Base-by-base conservation (phyloP, 2,329 filamentous ascomycete genomes). In the Bertia moriformis region DNA sequence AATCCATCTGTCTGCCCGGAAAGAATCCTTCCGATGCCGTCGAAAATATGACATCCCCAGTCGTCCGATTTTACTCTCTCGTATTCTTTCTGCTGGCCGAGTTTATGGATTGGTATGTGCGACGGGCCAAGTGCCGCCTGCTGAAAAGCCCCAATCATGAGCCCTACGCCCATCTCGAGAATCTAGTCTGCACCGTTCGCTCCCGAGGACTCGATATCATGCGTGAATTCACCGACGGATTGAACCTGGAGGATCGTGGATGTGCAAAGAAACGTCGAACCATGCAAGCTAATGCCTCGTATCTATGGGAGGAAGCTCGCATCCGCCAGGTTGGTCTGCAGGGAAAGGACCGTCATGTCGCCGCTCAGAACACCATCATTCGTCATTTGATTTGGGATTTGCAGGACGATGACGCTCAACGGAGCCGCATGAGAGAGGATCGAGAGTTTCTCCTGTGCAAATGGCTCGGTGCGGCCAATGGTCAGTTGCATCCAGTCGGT, bases 371-470 rank as follows among this genome's bases (percentile, higher is more conserved):
- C 18, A 54, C 55, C 14, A 47, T 57, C 20, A 56, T 51, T 3
- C 51, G 54, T 10, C 55, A 54, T 18, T 39, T 59, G 18, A 55
- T 59, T 15, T 59, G 54, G 53, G 55, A 57, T 18, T 56, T 57
- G 5, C 55, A 56, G 40, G 48, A 53, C 24, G 50, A 57, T 39
- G 51, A 49, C 4, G 49, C 48, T 4, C 45, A 52, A 18, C 51
- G 55, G n/a, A 40, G 40, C 18, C 45, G 45, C 14, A 46, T 58
- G 10, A 7, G 12, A 7, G 10, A 14, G 12, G 17, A 10, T 7
- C 12, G 32, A 35, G 32, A 35, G 7, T 7, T 7, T 7, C 32
- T 35, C 12, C 15, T 35, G 7, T 35, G 7, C 7, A 7, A 35
- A 18, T 10, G 38, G 44, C 44, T 22, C 39, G 48, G 14, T 49